phyloP scores from a whole-genome alignment of 106 monocot species.

The Acorus calamus region DNA sequence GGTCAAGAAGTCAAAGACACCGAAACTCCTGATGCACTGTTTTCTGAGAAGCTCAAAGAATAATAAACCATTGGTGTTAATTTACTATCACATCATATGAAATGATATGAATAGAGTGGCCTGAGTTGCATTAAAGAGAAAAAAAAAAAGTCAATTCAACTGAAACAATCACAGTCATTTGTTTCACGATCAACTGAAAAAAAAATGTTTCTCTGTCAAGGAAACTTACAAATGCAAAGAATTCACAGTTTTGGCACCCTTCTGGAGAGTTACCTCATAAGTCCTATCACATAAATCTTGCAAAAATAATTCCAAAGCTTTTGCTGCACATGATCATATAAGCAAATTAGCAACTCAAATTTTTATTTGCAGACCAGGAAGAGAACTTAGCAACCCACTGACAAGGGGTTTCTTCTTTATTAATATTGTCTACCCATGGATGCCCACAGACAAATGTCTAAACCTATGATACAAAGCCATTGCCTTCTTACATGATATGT shows the following conservation, averaged over 20 bases:
- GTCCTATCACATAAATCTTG: slow-evolving; percentile 98
- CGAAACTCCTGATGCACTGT: slow-evolving; percentile 89
- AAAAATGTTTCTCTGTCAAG: neutral
- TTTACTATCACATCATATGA: neutral
- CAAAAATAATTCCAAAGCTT: slow-evolving; percentile 91
- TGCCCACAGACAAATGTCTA: too few relatives aligned
- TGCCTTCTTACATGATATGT: too few relatives aligned
- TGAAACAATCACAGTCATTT: too few relatives aligned
- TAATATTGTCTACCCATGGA: too few relatives aligned
- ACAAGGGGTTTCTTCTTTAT: too few relatives aligned
- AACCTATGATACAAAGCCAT: too few relatives aligned
- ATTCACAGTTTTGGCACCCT: slow-evolving; percentile 92
- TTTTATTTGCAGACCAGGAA: neutral
- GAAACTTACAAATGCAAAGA: slow-evolving; percentile 87
- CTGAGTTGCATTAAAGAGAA: too few relatives aligned
- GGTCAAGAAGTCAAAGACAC: slow-evolving; percentile 89
- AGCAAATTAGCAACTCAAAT: slow-evolving; percentile 3
- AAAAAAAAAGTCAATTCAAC: too few relatives aligned
- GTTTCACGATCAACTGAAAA: too few relatives aligned
- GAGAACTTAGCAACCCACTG: too few relatives aligned
- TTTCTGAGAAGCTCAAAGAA: slow-evolving; percentile 47
- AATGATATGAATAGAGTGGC: too few relatives aligned
- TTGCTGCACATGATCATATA: slow-evolving; percentile 46
- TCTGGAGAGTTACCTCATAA: slow-evolving; percentile 88
- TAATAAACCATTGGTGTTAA: neutral